Evolutionary conservation across 768 basidiomycete species (phyloP), one percentile per base, ranked within the genome.

Genomic region (Termitomyces sp.): DNA sequence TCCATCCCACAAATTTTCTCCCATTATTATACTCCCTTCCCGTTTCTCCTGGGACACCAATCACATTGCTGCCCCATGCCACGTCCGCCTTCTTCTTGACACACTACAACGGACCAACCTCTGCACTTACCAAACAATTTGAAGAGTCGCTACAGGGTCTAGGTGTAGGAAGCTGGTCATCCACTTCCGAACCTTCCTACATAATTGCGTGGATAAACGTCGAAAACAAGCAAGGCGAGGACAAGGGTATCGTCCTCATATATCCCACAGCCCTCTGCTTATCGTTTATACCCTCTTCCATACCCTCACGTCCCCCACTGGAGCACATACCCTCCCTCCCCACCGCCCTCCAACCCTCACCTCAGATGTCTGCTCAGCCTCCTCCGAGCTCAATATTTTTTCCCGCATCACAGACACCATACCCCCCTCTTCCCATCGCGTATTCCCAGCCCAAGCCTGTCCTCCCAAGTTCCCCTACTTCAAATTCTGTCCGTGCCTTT

Each of bases 171-270:
- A 45, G 9, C 43, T 42, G 45, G 46, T 19, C 54, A 5, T 35
- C 54, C n/a, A 17, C 58, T 38, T 52, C 51, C 40, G 49, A 45
- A 21, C 46, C 57, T 32, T 48, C 47, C 38, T 63, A 82, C 65
- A 68, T 89, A 44, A 82, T 91, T 51, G 87, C 80, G 3, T 91
- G 85, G 84, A 75, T 90, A 37, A 78, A 77, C 32, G 85, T 91
- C 19, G 81, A 89, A 67, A 88, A 88, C 62, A 84, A 79, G 58
- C 88, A 87, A 59, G 88, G 87, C 32, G 89, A 91, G 65, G 87
- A 89, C 60, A 90, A 90, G 61, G 89, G 89, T 0, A 71, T 88
- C 30, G 73, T 79, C n/a, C 72, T 87, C 47, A 82, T 91, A 58
- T 92, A 89, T 74, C 90, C 90, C 1, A 68, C 78, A 2, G 68